Percentiles rank a stretch among this genome's conserved stretches.
Evolutionary conservation across 495 filamentous ascomycete genomes (phyloP).

Genomic region (Hypoxylon fuscum): DNA sequence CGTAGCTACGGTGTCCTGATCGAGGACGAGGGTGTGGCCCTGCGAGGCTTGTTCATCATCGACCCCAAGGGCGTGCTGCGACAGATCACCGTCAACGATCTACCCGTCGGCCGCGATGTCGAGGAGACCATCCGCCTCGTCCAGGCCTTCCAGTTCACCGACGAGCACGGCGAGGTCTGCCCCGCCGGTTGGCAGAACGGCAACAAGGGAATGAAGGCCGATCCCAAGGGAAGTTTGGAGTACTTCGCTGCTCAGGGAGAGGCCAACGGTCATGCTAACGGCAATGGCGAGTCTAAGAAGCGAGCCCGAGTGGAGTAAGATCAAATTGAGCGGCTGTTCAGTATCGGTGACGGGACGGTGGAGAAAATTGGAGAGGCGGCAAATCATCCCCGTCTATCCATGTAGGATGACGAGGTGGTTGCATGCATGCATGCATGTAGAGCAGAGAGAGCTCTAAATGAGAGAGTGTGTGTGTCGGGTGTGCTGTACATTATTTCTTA

Average conservation of each 20-base stretch:
- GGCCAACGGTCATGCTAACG: slow-evolving; percentile 30
- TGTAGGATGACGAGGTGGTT: slow-evolving; percentile 28
- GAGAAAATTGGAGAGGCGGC: slow-evolving; percentile 26
- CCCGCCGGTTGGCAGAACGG: slow-evolving; percentile 66
- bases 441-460: no score
- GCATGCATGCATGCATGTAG: no score
- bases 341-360: neutral
- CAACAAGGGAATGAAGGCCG: slow-evolving; percentile 61
- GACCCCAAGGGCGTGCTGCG: slow-evolving; percentile 64
- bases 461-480: slow-evolving; percentile 18
- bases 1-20: slow-evolving; percentile 66
- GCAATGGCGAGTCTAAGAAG: slow-evolving; percentile 43
- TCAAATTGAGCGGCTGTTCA: neutral
- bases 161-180: slow-evolving; percentile 68
- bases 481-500: no score
- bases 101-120: slow-evolving; percentile 65
- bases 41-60: slow-evolving; percentile 68
- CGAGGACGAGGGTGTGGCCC: slow-evolving; percentile 65
- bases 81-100: slow-evolving; percentile 69
- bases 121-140: slow-evolving; percentile 67
- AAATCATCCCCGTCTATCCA: slow-evolving; percentile 3
- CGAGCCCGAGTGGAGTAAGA: slow-evolving; percentile 35
- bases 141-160: slow-evolving; percentile 68
- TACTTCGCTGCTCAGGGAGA: slow-evolving; percentile 49
- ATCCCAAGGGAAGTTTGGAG: slow-evolving; percentile 56